phyloP scores from a whole-genome alignment of 2,329 filamentous ascomycete species.

The Talaromyces islandicus region DNA sequence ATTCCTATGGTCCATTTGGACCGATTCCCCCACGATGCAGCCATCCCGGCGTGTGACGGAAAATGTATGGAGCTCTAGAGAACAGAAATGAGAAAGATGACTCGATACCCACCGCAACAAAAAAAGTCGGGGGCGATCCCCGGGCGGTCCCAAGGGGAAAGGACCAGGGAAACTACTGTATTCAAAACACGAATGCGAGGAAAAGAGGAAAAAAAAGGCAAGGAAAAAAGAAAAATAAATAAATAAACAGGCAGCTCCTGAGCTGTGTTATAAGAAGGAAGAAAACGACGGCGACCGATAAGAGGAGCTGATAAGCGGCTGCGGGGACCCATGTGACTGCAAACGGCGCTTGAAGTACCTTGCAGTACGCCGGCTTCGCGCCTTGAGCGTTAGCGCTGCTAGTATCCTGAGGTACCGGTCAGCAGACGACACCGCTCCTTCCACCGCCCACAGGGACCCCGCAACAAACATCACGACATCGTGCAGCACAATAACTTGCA shows the following conservation, averaged over 20 bases:
- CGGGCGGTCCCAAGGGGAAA: neutral
- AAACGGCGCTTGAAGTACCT: neutral
- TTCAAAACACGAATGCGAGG: neutral
- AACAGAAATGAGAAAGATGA: neutral
- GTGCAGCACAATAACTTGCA: neutral
- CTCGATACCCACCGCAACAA: neutral
- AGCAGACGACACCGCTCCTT: neutral
- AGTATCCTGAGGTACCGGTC: neutral
- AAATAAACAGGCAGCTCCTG: neutral
- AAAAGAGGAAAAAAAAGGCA: neutral
- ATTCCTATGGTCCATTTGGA: slow-evolving; percentile 65
- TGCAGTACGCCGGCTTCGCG: neutral
- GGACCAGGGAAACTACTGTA: neutral
- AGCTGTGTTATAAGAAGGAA: neutral
- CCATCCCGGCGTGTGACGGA: slow-evolving; percentile 1
- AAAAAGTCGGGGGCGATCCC: neutral
- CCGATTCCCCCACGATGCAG: slow-evolving; percentile 20
- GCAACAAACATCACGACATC: neutral
- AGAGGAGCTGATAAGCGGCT: neutral
- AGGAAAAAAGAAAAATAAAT: neutral
- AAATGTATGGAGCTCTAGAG: neutral
- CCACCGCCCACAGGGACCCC: neutral
- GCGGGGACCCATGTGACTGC: neutral
- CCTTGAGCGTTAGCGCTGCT: neutral
- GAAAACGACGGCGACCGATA: neutral